These are phyloP conservation scores for Lichtheimia hyalospora DNA, from an alignment of 371 early-diverging fungal species.

Conservation along the genomic window DNA sequence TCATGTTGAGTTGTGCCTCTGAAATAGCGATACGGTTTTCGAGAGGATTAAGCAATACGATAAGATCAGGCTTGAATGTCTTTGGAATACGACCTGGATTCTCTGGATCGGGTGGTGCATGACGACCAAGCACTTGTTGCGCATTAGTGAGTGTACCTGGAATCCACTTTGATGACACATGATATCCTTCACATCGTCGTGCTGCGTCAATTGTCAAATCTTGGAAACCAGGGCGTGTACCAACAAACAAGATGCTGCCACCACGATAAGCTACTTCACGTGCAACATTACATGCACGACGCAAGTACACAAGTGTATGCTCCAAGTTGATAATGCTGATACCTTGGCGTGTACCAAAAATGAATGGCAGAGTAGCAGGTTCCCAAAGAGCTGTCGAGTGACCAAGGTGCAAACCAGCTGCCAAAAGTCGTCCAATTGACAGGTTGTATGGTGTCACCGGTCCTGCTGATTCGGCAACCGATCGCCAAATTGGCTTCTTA, in stretches of 20 bases:
- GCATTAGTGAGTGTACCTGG: slow-evolving; percentile 92
- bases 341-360: slow-evolving; percentile 90
- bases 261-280: slow-evolving; percentile 76
- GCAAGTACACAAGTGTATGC: slow-evolving; percentile 84
- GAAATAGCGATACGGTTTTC: slow-evolving; percentile 81
- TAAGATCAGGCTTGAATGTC: slow-evolving; percentile 81
- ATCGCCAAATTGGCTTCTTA: slow-evolving; percentile 37
- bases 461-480: slow-evolving; percentile 14
- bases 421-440: slow-evolving; percentile 68
- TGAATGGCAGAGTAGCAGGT: slow-evolving; percentile 80
- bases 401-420: slow-evolving; percentile 91
- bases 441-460: slow-evolving; percentile 32
- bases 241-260: slow-evolving; percentile 90
- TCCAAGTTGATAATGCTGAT: slow-evolving; percentile 95
- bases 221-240: slow-evolving; percentile 71
- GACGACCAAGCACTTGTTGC: slow-evolving; percentile 67
- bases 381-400: slow-evolving; percentile 82
- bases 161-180: slow-evolving; percentile 81
- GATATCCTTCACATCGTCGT: slow-evolving; percentile 73
- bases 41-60: slow-evolving; percentile 84
- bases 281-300: slow-evolving; percentile 80
- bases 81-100: slow-evolving; percentile 37
- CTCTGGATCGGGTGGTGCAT: slow-evolving; percentile 56
- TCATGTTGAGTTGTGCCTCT: slow-evolving; percentile 79
- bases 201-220: slow-evolving; percentile 83